Percentiles rank a stretch among this genome's conserved stretches.
Evolutionary conservation across 805 yeast genomes (phyloP).

Genomic region (Nakazawaea siamensis): DNA sequence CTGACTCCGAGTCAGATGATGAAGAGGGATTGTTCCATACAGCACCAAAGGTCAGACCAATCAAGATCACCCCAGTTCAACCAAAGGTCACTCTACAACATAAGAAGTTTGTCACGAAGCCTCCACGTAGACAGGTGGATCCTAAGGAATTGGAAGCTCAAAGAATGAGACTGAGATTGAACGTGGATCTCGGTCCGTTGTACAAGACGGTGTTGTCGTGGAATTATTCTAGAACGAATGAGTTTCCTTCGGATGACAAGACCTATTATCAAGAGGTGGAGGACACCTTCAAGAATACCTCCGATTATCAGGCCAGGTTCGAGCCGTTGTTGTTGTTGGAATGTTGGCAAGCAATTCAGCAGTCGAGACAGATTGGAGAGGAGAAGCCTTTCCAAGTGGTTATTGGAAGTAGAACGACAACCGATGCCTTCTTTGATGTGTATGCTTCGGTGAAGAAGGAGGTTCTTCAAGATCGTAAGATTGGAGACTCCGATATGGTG

Average conservation of each 20-base stretch:
- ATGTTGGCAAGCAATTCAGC: slow-evolving; percentile 86
- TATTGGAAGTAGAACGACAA: slow-evolving; percentile 74
- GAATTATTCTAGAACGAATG: slow-evolving; percentile 55
- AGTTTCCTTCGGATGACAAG: slow-evolving; percentile 41
- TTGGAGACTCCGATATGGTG: slow-evolving; percentile 71
- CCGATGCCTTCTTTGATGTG: slow-evolving; percentile 83
- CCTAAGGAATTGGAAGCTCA: slow-evolving; percentile 55
- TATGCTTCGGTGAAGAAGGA: slow-evolving; percentile 60
- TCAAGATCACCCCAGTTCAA: slow-evolving; percentile 22
- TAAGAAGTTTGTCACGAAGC: slow-evolving; percentile 28
- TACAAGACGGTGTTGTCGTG: slow-evolving; percentile 65
- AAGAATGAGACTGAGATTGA: slow-evolving; percentile 69
- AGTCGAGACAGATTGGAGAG: slow-evolving; percentile 55
- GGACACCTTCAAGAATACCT: slow-evolving; percentile 45
- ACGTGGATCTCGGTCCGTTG: slow-evolving; percentile 70
- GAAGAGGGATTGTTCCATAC: slow-evolving; percentile 10
- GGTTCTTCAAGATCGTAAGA: slow-evolving; percentile 38
- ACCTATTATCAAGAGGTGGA: slow-evolving; percentile 38
- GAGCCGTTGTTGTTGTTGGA: slow-evolving; percentile 81
- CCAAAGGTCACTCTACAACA: slow-evolving; percentile 23
- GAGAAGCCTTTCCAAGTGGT: slow-evolving; percentile 56
- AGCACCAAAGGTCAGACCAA: slow-evolving; percentile 12
- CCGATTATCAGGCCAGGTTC: slow-evolving; percentile 61
- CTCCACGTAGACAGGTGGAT: slow-evolving; percentile 25
- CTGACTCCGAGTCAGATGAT: slow-evolving; percentile 14